Evolutionary conservation across 768 basidiomycete species (phyloP), one percentile per base, ranked within the genome.

Genomic region (Russula vinacea): DNA sequence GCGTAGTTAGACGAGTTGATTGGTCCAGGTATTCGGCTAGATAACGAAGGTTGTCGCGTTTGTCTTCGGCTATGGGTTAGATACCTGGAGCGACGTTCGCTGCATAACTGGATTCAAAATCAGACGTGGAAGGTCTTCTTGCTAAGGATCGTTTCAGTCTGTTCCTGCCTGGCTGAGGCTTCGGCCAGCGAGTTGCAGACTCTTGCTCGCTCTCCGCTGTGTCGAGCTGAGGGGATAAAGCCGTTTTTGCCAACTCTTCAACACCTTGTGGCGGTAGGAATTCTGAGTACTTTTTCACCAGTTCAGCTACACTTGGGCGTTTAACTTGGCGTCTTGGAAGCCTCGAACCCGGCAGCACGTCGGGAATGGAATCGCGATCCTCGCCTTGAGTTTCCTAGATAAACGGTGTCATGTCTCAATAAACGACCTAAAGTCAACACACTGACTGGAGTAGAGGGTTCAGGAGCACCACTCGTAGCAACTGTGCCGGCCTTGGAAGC

Each of bases 61-160:
- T 84, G 80, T 51, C 84, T 80, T 52, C 54, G 47, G 37, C 78
- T 72, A 67, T 81, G 82, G 11, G 83, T 84, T 26, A 88, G 77
- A 68, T 91, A 87, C 67, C 83, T 81, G 92, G 88, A 1, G 92
- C 93, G 62, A 94, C 86, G 71, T 94, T 94, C n/a, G 88, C 90
- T 4, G 94, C 93, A 75, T 95, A 96, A 53, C 94, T 86, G 61
- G 89, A 85, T 75, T 96, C 94, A 59, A 92, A 92, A 72, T 96
- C 94, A 7, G 94, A 95, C 11, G 80, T 79, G 10, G 88, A 87
- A 44, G 84, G 75, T 67, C 84, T 85, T 71, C 78, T 81, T 16
- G 76, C 70, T 49, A 81, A 74, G 52, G 79, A 81, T 69, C 84
- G 83, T 62, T 83, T 79, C 39, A 78, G 78, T 67, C 80, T 83